phyloP scores from a whole-genome alignment of 208 protist genomes.

The Angomonas desouzai region DNA sequence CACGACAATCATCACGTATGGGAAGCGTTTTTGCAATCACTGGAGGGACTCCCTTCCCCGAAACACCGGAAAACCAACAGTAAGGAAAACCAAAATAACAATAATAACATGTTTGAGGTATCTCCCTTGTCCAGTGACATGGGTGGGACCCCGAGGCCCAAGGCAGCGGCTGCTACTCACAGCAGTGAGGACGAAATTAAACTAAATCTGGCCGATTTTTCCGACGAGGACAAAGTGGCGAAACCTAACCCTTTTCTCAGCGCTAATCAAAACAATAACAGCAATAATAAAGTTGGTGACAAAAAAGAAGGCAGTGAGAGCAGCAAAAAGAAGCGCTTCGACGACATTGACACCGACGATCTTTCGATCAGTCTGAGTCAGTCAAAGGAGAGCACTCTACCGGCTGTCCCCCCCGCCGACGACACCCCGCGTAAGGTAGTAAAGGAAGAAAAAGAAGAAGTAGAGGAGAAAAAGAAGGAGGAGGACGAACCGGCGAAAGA shows the following conservation, averaged over 20 bases:
- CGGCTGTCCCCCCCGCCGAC: no score
- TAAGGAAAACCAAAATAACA: background rate
- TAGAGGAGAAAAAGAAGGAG: background rate
- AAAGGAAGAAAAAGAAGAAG: background rate
- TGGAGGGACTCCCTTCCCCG: no score
- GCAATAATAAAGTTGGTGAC: background rate
- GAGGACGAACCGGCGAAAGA: background rate
- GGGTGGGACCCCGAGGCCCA: background rate
- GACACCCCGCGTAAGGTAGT: background rate
- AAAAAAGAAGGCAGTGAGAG: background rate
- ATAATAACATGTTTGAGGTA: background rate
- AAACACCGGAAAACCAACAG: background rate
- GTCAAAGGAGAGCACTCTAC: background rate
- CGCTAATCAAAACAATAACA: background rate
- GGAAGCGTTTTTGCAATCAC: background rate
- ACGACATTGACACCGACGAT: conserved; percentile 3
- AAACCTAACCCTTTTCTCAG: background rate
- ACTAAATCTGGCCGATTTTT: background rate
- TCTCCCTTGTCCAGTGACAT: background rate
- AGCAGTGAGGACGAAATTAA: conserved; percentile 4
- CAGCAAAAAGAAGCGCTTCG: background rate
- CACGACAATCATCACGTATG: background rate
- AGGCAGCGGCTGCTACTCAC: background rate
- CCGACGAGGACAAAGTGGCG: background rate
- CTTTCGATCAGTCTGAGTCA: background rate